These are phyloP conservation scores for Vigna trinervia DNA, from an alignment of 306 rosid genomes.

Conservation along the genomic window DNA sequence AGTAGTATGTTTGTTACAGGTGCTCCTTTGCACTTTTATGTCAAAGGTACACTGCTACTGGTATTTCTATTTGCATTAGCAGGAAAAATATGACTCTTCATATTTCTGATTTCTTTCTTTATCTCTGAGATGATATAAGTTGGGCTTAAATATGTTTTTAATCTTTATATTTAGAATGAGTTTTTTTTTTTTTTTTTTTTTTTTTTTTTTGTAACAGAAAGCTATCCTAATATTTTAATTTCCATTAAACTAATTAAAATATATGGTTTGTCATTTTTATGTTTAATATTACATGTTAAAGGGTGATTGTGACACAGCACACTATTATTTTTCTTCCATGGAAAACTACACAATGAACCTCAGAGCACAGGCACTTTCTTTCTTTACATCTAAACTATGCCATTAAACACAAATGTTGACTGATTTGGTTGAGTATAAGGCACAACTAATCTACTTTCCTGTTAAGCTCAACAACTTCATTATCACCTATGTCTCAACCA, in stretches of 20 bases:
- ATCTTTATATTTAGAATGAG: too few relatives aligned
- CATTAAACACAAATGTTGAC: not conserved
- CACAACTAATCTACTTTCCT: conserved; percentile 32
- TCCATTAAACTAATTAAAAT: not conserved
- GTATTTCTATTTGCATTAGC: not conserved
- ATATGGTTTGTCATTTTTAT: conserved; percentile 11
- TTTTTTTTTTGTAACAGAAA: too few relatives aligned
- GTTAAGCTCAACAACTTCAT: conserved; percentile 59
- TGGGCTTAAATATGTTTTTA: too few relatives aligned
- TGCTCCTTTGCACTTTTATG: too few relatives aligned
- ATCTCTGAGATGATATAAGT: not conserved
- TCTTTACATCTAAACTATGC: conserved; percentile 11
- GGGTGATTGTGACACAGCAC: not conserved
- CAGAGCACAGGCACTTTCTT: not conserved
- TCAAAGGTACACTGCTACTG: conserved; percentile 61
- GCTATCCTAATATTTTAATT: too few relatives aligned
- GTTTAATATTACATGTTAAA: conserved; percentile 68
- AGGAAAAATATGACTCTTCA: not conserved
- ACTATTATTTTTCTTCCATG: too few relatives aligned
- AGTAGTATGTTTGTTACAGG: too few relatives aligned
- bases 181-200: too few relatives aligned
- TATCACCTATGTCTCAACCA: conserved; percentile 45
- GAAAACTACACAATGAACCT: too few relatives aligned
- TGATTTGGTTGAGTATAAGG: conserved; percentile 1
- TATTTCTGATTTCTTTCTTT: not conserved